These are phyloP conservation scores for Psidium friedrichsthalianum DNA, from an alignment of 345 rosid species.

Conservation along the genomic window DNA sequence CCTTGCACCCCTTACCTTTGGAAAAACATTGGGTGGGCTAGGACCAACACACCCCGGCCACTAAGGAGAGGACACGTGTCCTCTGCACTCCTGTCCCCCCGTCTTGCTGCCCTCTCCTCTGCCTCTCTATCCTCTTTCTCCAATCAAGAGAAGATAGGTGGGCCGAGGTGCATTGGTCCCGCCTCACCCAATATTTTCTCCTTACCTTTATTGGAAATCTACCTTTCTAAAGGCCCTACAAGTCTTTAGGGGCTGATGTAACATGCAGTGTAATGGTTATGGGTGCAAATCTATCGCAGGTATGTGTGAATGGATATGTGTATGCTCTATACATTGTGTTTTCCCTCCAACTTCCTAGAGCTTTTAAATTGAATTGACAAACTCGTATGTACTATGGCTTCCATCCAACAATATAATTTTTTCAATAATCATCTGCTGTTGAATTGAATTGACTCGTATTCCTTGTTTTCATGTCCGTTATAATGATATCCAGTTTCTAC, in stretches of 20 bases:
- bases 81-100: no score
- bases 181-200: no score
- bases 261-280: slow-evolving; percentile 99
- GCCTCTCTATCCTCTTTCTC: no score
- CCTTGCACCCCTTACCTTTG: slow-evolving; percentile 91
- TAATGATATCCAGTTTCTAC: no score
- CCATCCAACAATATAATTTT: neutral
- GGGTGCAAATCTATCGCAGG: slow-evolving; percentile 94
- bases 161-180: no score
- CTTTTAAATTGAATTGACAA: neutral
- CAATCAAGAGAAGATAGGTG: no score
- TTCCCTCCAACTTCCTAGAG: neutral
- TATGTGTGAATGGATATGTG: neutral
- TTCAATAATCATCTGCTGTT: neutral
- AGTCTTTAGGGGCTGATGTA: slow-evolving; percentile 78
- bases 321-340: neutral
- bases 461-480: no score
- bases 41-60: no score
- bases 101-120: no score
- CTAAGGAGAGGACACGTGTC: no score
- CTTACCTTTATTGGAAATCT: slow-evolving; percentile 93
- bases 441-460: neutral
- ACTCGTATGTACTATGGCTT: neutral
- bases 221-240: slow-evolving; percentile 90
- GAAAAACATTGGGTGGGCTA: no score